A percentile compares a stretch with the other conserved stretches of the same genome.
phyloP scores from a whole-genome alignment of 148 eudicot genomes.

The Bassia scoparia region DNA sequence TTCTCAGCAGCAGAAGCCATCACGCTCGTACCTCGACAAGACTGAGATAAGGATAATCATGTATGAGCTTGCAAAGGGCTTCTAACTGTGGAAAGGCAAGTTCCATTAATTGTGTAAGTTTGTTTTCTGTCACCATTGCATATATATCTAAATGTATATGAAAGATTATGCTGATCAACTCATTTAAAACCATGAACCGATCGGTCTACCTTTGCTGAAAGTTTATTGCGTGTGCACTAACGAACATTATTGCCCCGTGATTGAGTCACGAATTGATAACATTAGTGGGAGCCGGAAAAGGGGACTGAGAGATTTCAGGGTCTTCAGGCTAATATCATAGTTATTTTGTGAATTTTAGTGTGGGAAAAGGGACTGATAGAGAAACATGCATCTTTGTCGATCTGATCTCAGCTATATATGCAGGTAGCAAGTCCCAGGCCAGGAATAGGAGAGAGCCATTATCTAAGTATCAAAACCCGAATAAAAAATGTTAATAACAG shows the following conservation, averaged over 20 bases:
- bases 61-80: constrained; percentile 27
- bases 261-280: background rate
- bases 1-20: constrained; percentile 59
- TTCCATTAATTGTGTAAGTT: constrained; percentile 27
- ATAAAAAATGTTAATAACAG: constrained; percentile 59
- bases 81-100: constrained; percentile 35
- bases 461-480: constrained; percentile 34
- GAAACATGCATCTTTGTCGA: background rate
- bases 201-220: no score
- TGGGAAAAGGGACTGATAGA: constrained; percentile 1
- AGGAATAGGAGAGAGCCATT: constrained; percentile 20
- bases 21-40: constrained; percentile 48
- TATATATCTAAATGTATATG: background rate
- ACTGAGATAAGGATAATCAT: constrained; percentile 47
- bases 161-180: no score
- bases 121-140: background rate
- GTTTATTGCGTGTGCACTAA: no score
- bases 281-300: background rate
- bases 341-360: constrained; percentile 14
- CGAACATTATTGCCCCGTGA: background rate
- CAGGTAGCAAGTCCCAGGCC: constrained; percentile 26
- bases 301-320: background rate
- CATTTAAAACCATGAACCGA: no score
- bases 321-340: background rate
- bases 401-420: constrained; percentile 13